A percentile compares a stretch with the other conserved stretches of the same genome.
These are phyloP conservation scores for Coniochaeta ligniaria DNA, from an alignment of 2,329 filamentous ascomycete genomes.

Conservation along the genomic window DNA sequence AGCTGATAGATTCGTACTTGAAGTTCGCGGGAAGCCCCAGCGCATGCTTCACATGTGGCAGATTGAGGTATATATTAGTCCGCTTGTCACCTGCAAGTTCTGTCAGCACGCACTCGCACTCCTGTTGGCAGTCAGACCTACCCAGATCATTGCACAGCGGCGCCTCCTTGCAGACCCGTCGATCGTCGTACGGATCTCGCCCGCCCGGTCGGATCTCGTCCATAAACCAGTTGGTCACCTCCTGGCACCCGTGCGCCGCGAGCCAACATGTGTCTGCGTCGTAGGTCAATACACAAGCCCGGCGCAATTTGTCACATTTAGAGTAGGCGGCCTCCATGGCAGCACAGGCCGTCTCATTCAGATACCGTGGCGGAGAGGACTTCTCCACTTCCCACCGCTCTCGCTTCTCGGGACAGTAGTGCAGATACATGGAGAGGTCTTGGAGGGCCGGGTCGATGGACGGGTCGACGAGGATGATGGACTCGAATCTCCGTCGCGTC, in stretches of 20 bases:
- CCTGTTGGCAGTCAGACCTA: neutral
- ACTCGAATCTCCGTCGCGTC: conserved; percentile 6
- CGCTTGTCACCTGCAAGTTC: neutral
- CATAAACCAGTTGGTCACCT: neutral
- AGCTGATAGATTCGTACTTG: neutral
- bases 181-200: conserved; percentile 4
- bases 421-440: conserved; percentile 9
- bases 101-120: neutral
- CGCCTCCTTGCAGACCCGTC: neutral
- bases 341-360: conserved; percentile 6
- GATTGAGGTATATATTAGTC: neutral
- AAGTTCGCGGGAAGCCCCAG: neutral
- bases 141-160: neutral
- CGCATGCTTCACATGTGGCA: neutral
- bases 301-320: neutral
- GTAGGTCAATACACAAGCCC: neutral
- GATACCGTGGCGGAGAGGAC: neutral
- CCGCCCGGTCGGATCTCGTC: neutral
- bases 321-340: conserved; percentile 1
- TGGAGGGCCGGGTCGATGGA: conserved; percentile 6
- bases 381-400: neutral
- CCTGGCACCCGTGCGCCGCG: neutral
- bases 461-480: conserved; percentile 12
- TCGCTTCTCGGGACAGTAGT: conserved; percentile 8
- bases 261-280: neutral